Base-by-base conservation (phyloP, 1,139 yeast species). In the Eremothecium cymbalariae region DNA sequence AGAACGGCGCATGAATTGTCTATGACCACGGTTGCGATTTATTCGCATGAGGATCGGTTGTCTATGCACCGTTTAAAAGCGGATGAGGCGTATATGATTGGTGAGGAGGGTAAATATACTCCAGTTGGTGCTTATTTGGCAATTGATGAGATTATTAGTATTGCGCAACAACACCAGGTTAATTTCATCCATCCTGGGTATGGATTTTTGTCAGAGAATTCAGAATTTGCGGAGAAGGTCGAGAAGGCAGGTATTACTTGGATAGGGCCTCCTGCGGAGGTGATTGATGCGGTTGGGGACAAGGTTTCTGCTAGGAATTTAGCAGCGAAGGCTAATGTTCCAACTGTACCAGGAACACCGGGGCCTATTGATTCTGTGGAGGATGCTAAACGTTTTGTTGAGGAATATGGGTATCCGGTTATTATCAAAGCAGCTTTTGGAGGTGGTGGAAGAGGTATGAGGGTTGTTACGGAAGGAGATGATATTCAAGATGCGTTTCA, bases 381-480 rank as follows among this genome's bases (percentile, higher is more conserved):
- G 33, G 86, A 90, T 50, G 98, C 97, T 13, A 55, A 64, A 44
- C 75, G 60, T 8, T 90, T 90, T 57, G 96, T 86, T 22, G 73
- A 67, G 27, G 54, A 84, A 62, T 72, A 88, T 60, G 98, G 99
- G 17, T 88, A 60, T 64, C 99, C 99, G 7, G 97, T 90, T 33
- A 90, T 90, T 61, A 88, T 90, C 63, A 90, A 90, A 66, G 98
- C 99, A 28, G 98, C 98, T 29, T 90, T 83, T 58, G 98, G 99
- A 62, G 98, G 98, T 66, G 98, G 98, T 70, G 98, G 99, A 57
- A 79, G 98, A 65, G 98, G 98, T 70, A 90, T 90, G 98, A 79
- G 98, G 67, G 97, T 90, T 35, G 98, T 93, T 33, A 73, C 94
- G 57, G 96, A 90, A 62, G 97, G 96, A 50, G 98, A 90, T 49